Conservation (phyloP, 2,329 filamentous ascomycete species). For the Grosmannia clavigera region DNA sequence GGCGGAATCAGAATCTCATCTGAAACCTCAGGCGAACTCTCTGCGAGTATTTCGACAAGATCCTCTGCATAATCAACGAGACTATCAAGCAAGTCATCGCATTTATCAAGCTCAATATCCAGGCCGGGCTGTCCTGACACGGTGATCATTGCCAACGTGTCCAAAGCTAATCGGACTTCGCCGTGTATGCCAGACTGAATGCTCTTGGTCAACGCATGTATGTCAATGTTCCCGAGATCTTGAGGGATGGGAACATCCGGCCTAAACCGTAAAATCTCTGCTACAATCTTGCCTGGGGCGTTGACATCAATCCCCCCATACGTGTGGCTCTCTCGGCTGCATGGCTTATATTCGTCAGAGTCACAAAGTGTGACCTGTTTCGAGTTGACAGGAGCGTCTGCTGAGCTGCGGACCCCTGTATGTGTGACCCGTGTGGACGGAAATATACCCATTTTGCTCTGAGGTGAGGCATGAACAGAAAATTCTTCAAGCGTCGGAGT, state of each 20-base stretch:
- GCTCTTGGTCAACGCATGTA: conserved; percentile 78
- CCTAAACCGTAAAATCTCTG: conserved; percentile 53
- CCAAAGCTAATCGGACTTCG: conserved; percentile 81
- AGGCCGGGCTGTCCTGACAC: conserved; percentile 53
- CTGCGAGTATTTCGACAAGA: conserved; percentile 71
- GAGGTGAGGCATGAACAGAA: conserved; percentile 30
- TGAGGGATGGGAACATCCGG: conserved; percentile 62
- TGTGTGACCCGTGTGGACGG: conserved; percentile 18
- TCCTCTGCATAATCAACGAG: conserved; percentile 85
- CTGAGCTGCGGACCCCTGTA: conserved; percentile 18
- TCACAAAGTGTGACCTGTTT: conserved; percentile 27
- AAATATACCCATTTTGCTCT: conserved; percentile 24
- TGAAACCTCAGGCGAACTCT: conserved; percentile 73
- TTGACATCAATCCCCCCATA: conserved; percentile 64
- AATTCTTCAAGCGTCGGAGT: conserved; percentile 29
- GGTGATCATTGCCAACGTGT: conserved; percentile 61
- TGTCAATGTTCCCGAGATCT: conserved; percentile 80
- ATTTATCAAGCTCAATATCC: conserved; percentile 55
- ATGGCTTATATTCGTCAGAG: conserved; percentile 42
- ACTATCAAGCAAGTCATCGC: conserved; percentile 80
- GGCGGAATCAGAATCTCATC: conserved; percentile 72
- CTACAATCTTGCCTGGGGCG: conserved; percentile 50
- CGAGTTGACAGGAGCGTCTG: conserved; percentile 16
- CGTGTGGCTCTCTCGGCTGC: conserved; percentile 39
- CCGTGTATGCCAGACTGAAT: conserved; percentile 80